Evolutionary conservation across 192 early-diverging fungal genomes (phyloP), one percentile per base, ranked within the genome.

Genomic region (Geranomyces michiganensis): DNA sequence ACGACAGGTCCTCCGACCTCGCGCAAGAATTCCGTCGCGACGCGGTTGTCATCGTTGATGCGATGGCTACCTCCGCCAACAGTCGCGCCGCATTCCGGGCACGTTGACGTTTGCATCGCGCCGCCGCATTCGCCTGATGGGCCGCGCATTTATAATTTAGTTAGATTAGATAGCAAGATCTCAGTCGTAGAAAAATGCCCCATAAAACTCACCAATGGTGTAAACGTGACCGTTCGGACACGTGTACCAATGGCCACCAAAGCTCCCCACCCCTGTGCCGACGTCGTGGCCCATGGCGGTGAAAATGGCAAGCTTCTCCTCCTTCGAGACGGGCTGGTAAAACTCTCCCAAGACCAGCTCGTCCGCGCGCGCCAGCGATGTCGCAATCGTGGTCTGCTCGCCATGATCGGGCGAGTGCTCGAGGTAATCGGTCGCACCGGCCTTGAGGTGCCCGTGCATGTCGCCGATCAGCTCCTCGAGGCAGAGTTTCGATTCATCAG

Each of bases 31-130:
- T 62, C 60, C 12, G 60, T 33, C 9, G 60, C 60, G 12, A 62
- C 60, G 32, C 33, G 26, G 32, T 82, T 82, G 43, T 30, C 67
- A 0, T 33, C 22, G 1, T 22, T 47, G 1, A 82, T 60, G 4
- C 1, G 36, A 44, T 84, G 81, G 49, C n/a, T n/a, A n/a, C n/a
- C n/a, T 45, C 82, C 81, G 8, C 82, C 82, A 1, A 84, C 69
- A 1, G 22, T 0, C 8, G 45, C 67, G 32, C 76, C 76, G 58
- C 82, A 84, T 55, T 84, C 82, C 0, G 70, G 71, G 27, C 82
- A 84, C 3, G 0, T 43, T 0, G 75, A 47, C 36, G 45, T 9
- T 56, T 76, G 26, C 75, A 78, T 84, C 0, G 82, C 82, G 33
- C 26, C 47, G 0, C 82, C 82, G 32, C 81, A 84, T 0, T 84